Evolutionary conservation across 495 filamentous ascomycete genomes (phyloP).

Genomic region (Paragyromitra xinjiangensis): DNA sequence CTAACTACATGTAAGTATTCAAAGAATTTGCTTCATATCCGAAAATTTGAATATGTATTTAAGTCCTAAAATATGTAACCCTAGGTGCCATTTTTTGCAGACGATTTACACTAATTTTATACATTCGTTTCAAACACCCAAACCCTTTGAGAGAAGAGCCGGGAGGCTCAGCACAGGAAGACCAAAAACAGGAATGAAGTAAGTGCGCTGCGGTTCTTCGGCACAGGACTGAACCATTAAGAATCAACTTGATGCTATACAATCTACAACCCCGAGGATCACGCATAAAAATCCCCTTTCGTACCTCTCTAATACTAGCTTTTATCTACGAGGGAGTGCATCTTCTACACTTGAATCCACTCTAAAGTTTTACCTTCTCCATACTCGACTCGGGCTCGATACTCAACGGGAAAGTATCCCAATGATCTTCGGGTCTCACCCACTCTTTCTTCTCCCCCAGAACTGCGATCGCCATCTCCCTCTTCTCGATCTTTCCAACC

Average conservation of each 20-base stretch:
- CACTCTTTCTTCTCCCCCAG: constrained; percentile 87
- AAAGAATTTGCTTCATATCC: no score
- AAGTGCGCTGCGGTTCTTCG: no score
- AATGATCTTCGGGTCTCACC: constrained; percentile 64
- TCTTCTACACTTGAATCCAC: neutral
- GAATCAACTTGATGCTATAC: neutral
- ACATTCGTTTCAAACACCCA: no score
- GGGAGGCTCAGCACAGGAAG: no score
- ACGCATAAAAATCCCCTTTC: neutral
- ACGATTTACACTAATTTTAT: no score
- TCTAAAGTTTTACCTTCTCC: constrained; percentile 26
- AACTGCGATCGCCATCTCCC: constrained; percentile 69
- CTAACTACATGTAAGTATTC: no score
- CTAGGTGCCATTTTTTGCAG: no score
- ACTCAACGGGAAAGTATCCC: constrained; percentile 60
- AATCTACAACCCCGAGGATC: neutral
- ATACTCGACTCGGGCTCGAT: constrained; percentile 60
- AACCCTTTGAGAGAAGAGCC: no score
- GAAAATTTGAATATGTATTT: no score
- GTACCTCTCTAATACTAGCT: neutral
- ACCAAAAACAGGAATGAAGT: no score
- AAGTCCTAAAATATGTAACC: no score
- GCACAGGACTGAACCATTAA: no score
- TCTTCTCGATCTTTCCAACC: constrained; percentile 70
- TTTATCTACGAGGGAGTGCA: neutral